Evolutionary conservation across 192 early-diverging fungal species (phyloP), one percentile per base, ranked within the genome.

Genomic region (Coemansia sp.): DNA sequence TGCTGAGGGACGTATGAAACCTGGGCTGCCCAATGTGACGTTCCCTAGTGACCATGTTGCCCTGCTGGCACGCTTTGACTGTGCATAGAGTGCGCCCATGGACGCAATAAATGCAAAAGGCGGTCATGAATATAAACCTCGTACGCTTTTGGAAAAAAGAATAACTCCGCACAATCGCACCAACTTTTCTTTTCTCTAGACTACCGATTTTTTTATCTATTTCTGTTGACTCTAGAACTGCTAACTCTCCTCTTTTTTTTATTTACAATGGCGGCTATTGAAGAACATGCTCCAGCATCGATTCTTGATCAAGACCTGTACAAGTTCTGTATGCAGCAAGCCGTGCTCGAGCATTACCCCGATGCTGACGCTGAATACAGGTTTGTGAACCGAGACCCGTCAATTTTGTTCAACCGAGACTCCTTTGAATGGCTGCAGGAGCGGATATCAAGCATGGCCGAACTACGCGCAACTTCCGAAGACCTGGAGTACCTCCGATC

Each of bases 281-380:
- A 74, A 29, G 58, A 80, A 38, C n/a, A 27, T 38, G 27, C 73
- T 22, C 80, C 84, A 9, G 49, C 49, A 20, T 93, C 90, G 12
- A 88, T 95, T 49, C 88, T 95, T 15, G 93, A 93, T 67, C 91
- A 92, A 82, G 92, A 94, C 69, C 81, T 92, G 65, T 93, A 94
- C 89, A 94, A 94, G 71, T 90, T 94, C 40, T 88, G 90, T 39
- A 94, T 94, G 92, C 92, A 93, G 70, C 87, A 94, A 64, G 90
- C 89, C 0, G 88, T 93, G 12, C 71, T 90, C 16, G 86, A 91
- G 66, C 89, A 92, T 47, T 94, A 91, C 62, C 88, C 86, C 13
- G 72, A 87, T 10, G 85, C 79, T 3, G 63, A 68, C 4, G 90
- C 89, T 31, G 78, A 81, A 46, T 94, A 94, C 58, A 69, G 78